Percentiles rank a stretch among this genome's conserved stretches.
Evolutionary conservation across 2,329 filamentous ascomycete species (phyloP).

Genomic region (Coniochaeta pulveracea): DNA sequence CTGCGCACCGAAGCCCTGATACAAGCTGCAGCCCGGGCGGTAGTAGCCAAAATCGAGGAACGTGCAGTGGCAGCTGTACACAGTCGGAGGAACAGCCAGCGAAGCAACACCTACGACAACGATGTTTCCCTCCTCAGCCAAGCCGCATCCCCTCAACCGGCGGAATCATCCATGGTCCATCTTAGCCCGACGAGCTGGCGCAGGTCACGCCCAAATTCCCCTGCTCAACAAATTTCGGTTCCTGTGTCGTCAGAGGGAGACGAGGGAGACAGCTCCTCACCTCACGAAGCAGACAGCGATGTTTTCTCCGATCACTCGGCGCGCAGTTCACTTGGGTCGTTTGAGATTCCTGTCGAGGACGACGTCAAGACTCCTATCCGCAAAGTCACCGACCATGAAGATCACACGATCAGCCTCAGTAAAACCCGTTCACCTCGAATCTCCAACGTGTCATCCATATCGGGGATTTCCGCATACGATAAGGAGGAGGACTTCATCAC

Average conservation of each 20-base stretch:
- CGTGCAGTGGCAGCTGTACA: constrained; percentile 15
- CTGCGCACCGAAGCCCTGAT: constrained; percentile 39
- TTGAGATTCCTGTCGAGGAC: constrained; percentile 16
- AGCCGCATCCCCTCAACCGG: constrained; percentile 6
- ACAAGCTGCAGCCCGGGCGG: constrained; percentile 38
- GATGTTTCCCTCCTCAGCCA: constrained; percentile 11
- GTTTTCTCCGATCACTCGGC: constrained; percentile 48
- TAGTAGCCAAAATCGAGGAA: constrained; percentile 34
- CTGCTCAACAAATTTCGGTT: constrained; percentile 9
- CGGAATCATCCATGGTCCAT: constrained; percentile 5
- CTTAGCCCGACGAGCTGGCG: background rate
- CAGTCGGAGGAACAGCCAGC: constrained; percentile 2
- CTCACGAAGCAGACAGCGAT: constrained; percentile 41
- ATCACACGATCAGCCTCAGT: too few relatives aligned
- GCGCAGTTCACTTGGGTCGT: constrained; percentile 44
- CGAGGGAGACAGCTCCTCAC: constrained; percentile 34
- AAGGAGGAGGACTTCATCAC: constrained; percentile 30
- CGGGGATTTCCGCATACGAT: constrained; percentile 42
- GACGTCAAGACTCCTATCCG: constrained; percentile 6
- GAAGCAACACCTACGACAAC: constrained; percentile 9
- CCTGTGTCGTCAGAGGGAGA: too few relatives aligned
- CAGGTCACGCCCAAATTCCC: too few relatives aligned
- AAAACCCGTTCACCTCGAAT: constrained; percentile 26
- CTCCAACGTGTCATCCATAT: constrained; percentile 38
- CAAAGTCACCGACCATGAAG: too few relatives aligned